Conservation (phyloP, 345 rosid genomes). For the Corchorus capsularis region DNA sequence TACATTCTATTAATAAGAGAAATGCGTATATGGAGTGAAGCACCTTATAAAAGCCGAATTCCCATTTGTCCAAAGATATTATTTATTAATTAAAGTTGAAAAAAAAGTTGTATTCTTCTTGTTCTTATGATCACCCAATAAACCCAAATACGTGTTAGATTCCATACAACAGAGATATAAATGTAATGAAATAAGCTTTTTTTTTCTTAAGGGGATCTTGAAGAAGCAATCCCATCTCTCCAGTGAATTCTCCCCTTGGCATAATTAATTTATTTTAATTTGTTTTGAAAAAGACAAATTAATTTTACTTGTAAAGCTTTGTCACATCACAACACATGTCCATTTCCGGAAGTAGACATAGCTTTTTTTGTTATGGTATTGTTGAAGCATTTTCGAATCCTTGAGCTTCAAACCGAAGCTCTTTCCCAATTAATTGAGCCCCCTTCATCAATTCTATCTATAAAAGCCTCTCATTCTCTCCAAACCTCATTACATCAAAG, state of each 20-base stretch:
- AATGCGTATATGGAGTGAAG: slow-evolving; percentile 29
- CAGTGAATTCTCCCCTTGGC: slow-evolving; percentile 1
- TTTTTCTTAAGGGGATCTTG: not conserved
- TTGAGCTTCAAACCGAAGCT: slow-evolving; percentile 32
- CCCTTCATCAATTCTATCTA: not conserved
- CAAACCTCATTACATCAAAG: not conserved
- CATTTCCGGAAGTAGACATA: slow-evolving; percentile 21
- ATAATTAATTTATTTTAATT: too few relatives aligned
- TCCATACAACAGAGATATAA: slow-evolving; percentile 10
- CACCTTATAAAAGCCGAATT: slow-evolving; percentile 49
- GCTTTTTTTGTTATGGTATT: slow-evolving; percentile 8
- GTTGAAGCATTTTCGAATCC: slow-evolving; percentile 30
- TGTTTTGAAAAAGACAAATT: not conserved
- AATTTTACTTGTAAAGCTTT: not conserved
- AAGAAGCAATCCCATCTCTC: not conserved
- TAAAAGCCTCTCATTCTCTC: slow-evolving; percentile 12
- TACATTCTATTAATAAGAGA: slow-evolving; percentile 13
- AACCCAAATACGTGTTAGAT: slow-evolving; percentile 34
- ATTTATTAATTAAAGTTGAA: slow-evolving; percentile 23
- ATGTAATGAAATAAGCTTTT: not conserved
- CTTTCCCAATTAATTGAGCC: not conserved
- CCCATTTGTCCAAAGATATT: slow-evolving; percentile 41
- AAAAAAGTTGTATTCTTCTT: slow-evolving; percentile 34
- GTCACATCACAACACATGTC: slow-evolving; percentile 21
- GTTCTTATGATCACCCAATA: slow-evolving; percentile 36